Evolutionary conservation across 176 grass and related monocot genomes (phyloP).

Genomic region (Aegilops speltoides): DNA sequence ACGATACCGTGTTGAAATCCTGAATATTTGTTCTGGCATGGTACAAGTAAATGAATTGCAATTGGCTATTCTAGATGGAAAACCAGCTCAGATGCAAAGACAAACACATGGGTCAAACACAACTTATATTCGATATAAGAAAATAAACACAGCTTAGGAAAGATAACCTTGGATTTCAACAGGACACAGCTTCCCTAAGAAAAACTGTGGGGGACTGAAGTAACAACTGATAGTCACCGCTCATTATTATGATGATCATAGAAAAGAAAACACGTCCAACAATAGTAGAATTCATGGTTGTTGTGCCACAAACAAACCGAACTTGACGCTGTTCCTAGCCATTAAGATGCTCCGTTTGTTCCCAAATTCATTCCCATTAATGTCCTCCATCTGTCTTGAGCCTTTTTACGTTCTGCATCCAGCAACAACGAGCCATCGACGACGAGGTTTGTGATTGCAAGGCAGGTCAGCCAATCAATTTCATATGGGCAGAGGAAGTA

Average conservation of each 20-base stretch:
- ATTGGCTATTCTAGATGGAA: too few species aligned
- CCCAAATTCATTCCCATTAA: not conserved
- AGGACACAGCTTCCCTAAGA: too few species aligned
- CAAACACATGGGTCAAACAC: too few species aligned
- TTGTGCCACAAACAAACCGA: not conserved
- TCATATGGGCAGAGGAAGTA: constrained; percentile 25
- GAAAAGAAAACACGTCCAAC: not conserved
- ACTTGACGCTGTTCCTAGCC: not conserved
- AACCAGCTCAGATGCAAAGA: too few species aligned
- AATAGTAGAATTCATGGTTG: not conserved
- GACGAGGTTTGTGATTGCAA: not conserved
- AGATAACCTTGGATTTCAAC: too few species aligned
- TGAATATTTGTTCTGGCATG: too few species aligned
- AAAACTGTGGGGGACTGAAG: too few species aligned
- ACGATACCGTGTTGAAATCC: too few species aligned
- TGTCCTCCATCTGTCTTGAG: not conserved
- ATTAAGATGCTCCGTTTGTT: not conserved
- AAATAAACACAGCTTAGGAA: too few species aligned
- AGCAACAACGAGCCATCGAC: not conserved
- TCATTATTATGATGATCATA: not conserved
- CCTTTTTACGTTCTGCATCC: not conserved
- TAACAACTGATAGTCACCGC: not conserved
- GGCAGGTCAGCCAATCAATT: constrained; percentile 41
- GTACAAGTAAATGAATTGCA: too few species aligned
- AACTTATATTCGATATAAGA: too few species aligned